Evolutionary conservation across 805 yeast species (phyloP).

Genomic region (Pichia exigua): DNA sequence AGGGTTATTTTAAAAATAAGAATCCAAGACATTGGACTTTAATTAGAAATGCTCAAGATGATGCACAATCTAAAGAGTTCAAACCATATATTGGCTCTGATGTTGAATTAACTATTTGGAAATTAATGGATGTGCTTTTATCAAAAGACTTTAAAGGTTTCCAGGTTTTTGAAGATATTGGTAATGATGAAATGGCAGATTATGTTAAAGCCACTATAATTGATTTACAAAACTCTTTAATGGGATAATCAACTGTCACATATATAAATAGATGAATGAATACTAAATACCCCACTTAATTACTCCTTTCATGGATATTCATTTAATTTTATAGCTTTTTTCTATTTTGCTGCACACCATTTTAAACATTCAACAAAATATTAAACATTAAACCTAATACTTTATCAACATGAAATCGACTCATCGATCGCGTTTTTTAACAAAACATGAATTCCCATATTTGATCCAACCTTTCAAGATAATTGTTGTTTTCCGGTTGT

Average conservation of each 20-base stretch:
- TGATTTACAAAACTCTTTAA: background rate
- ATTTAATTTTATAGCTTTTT: background rate
- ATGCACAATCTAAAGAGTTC: conserved; percentile 4
- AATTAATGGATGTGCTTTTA: conserved; percentile 17
- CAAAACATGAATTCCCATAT: background rate
- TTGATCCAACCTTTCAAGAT: background rate
- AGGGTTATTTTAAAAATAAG: conserved; percentile 15
- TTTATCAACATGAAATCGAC: no score
- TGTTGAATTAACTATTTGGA: conserved; percentile 25
- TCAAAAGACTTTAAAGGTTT: conserved; percentile 23
- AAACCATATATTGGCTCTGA: conserved; percentile 17
- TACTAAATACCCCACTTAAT: background rate
- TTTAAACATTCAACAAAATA: no score
- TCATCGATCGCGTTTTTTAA: background rate
- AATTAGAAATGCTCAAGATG: conserved; percentile 25
- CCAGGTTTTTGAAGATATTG: conserved; percentile 16
- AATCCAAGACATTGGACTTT: conserved; percentile 22
- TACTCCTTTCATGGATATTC: background rate
- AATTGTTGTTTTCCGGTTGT: no score
- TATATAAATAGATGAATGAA: background rate
- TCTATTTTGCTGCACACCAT: background rate
- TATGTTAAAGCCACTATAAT: conserved; percentile 13
- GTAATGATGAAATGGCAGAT: conserved; percentile 24
- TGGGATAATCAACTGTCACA: background rate
- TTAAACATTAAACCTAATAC: no score